Evolutionary conservation across 2,329 filamentous ascomycete genomes (phyloP), one percentile per base, ranked within the genome.

Genomic region (Hypoxylon sp.): DNA sequence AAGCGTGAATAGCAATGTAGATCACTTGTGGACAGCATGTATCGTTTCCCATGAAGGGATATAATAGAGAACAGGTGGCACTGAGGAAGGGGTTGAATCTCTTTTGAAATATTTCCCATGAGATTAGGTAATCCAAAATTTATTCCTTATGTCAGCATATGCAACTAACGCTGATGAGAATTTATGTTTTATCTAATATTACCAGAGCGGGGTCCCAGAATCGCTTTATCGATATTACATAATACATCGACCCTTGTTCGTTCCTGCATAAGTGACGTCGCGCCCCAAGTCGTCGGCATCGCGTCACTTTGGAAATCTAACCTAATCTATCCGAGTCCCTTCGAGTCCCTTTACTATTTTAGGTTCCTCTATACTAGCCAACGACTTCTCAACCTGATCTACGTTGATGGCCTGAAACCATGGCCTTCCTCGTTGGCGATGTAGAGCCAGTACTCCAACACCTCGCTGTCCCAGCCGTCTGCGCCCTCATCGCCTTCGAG

Each of bases 391-490:
- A 43, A 36, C 32, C 19, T 10, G n/a, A 21, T 7, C 21, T 7
- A 32, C 21, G 36, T 45, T 23, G 30, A 67, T 60, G 55, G 41
- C 25, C 43, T 64, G 14, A 30, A 51, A 11, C 38, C 25, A 78
- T 78, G 77, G 75, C 76, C 60, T 75, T 77, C 68, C 73, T 79
- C 50, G 66, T 77, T 48, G 76, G 76, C 67, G 73, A 72, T 36
- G 64, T 73, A 34, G 72, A 73, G 58, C 75, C 74, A 0, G 62
- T 61, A 6, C 80, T 88, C 66, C 84, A 86, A 74, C 78, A 80
- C 53, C 82, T 93, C 56, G 90, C 91, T 64, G 87, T 94, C n/a
- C 91, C 91, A 13, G 86, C 83, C 63, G 91, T 92, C 48, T 89
- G 88, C 69, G 60, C 83, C 6, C 81, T 95, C 13, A 91, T 94